Percentiles rank a stretch among this genome's conserved stretches.
Evolutionary conservation across 495 filamentous ascomycete species (phyloP).

Genomic region (Tuber microsphaerosporum): DNA sequence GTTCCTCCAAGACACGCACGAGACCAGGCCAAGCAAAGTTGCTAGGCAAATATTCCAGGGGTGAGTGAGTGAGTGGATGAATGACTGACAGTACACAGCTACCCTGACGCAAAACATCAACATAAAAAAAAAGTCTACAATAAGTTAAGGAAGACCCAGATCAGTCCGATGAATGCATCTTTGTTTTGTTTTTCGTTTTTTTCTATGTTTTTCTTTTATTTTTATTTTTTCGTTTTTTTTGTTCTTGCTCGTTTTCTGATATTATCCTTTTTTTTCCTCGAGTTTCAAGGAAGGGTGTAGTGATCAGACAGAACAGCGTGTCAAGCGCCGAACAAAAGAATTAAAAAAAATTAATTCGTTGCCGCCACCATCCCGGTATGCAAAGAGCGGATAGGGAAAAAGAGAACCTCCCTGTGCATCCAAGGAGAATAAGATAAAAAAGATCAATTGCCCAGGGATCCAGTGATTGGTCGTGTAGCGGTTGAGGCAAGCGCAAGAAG

Average conservation of each 20-base stretch:
- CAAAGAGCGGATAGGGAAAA: conserved; percentile 11
- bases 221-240: not conserved
- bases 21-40: conserved; percentile 14
- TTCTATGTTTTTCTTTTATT: conserved; percentile 3
- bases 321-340: conserved; percentile 6
- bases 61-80: not conserved
- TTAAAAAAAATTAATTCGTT: not conserved
- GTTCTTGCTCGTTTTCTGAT: not conserved
- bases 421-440: conserved; percentile 16
- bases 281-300: conserved; percentile 5
- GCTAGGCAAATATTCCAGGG: not conserved
- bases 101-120: conserved; percentile 2
- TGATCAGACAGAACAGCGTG: conserved; percentile 2
- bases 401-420: conserved; percentile 6
- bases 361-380: not conserved
- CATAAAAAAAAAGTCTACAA: not conserved
- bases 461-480: conserved; percentile 7
- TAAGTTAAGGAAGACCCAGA: not conserved
- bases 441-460: conserved; percentile 4
- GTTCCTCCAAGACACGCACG: conserved; percentile 19
- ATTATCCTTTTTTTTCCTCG: not conserved
- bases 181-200: not conserved
- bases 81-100: not conserved
- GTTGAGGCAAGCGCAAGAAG: conserved; percentile 10
- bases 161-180: not conserved